Evolutionary conservation across 139 green algal species (phyloP).

Genomic region (Volvox reticuliferus): DNA sequence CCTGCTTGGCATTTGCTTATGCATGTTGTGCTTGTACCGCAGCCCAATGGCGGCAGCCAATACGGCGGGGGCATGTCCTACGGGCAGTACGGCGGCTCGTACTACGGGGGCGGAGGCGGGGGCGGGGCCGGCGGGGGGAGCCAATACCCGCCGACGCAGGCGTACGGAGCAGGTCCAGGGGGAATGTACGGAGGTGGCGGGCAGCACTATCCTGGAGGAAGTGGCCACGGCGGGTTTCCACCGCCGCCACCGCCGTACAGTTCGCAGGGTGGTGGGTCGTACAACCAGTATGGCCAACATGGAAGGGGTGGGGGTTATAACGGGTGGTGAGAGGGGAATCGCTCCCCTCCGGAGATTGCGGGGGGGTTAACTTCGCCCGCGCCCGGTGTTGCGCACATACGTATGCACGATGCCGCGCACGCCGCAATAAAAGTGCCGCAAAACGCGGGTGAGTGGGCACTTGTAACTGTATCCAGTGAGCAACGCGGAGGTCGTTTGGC

Average conservation of each 20-base stretch:
- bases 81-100: neutral
- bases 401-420: no score
- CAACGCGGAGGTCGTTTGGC: no score
- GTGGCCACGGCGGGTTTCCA: neutral
- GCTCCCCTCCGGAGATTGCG: neutral
- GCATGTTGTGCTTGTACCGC: neutral
- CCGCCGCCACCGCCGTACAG: neutral
- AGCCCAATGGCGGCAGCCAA: neutral
- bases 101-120: neutral
- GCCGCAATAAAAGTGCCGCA: no score
- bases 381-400: no score
- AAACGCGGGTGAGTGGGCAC: no score
- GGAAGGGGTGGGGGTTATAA: neutral
- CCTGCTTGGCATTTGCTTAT: no score
- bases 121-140: neutral
- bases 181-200: conserved; percentile 37
- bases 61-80: neutral
- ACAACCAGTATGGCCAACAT: neutral
- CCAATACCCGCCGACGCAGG: conserved; percentile 5
- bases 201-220: neutral
- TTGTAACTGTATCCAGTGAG: no score
- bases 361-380: no score
- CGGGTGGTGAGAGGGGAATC: neutral
- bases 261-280: neutral
- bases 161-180: neutral